phyloP scores from a whole-genome alignment of 306 rosid species.

The Malus asiatica region DNA sequence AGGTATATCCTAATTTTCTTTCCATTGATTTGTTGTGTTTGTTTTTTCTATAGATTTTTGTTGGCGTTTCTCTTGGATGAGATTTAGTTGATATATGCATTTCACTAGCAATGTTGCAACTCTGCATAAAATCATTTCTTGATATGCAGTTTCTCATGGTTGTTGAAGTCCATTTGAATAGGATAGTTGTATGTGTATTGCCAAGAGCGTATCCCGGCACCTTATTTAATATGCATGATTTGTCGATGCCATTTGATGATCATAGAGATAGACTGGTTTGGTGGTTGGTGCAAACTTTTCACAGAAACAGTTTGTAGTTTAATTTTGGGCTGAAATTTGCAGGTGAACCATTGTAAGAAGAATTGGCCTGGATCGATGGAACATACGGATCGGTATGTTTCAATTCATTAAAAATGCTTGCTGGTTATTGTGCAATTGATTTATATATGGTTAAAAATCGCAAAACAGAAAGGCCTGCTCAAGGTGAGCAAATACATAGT shows the following conservation, averaged over 20 bases:
- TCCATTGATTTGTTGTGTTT: not conserved
- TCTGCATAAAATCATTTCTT: not conserved
- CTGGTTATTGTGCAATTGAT: not conserved
- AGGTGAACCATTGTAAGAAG: not conserved
- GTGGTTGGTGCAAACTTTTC: not conserved
- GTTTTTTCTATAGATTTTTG: not conserved
- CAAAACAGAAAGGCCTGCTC: not conserved
- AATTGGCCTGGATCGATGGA: not conserved
- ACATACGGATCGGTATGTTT: not conserved
- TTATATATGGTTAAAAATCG: not conserved
- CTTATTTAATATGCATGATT: too few species aligned
- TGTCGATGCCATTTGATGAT: not conserved
- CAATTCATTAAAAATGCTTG: not conserved
- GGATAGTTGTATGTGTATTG: not conserved
- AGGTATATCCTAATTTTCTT: not conserved
- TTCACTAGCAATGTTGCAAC: not conserved
- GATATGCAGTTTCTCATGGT: not conserved
- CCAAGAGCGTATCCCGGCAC: not conserved
- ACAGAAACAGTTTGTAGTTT: not conserved
- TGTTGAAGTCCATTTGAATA: not conserved
- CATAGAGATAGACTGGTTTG: not conserved
- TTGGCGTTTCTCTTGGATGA: not conserved
- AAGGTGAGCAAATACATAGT: not conserved
- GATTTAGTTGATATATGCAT: not conserved
- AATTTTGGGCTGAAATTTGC: not conserved